phyloP scores from a whole-genome alignment of 2,329 filamentous ascomycete genomes.

The Monosporascus sp. region DNA sequence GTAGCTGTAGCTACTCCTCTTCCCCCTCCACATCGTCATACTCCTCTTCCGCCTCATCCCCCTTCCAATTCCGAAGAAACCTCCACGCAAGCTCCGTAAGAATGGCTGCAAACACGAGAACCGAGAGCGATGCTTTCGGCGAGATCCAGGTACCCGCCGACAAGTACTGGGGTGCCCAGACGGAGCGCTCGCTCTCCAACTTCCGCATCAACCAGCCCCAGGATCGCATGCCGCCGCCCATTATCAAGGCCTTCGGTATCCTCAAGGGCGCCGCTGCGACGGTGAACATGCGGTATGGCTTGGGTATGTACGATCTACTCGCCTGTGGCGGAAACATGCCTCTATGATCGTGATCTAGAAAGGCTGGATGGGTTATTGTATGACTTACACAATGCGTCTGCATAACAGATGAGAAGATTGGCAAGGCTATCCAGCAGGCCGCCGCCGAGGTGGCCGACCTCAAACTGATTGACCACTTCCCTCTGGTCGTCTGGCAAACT shows the following conservation, averaged over 20 bases:
- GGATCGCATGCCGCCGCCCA: constrained; percentile 93
- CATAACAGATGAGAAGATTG: constrained; percentile 72
- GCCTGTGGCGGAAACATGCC: no score
- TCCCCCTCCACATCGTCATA: constrained; percentile 13
- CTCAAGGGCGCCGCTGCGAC: constrained; percentile 94
- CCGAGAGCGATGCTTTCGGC: constrained; percentile 96
- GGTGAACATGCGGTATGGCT: constrained; percentile 91
- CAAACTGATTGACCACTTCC: constrained; percentile 95
- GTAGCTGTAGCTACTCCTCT: constrained; percentile 11
- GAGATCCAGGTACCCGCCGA: constrained; percentile 86
- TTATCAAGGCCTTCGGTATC: constrained; percentile 91
- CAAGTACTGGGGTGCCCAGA: constrained; percentile 99
- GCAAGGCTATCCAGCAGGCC: constrained; percentile 89
- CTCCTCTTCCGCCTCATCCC: constrained; percentile 12
- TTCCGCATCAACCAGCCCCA: constrained; percentile 99
- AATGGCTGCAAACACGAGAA: constrained; percentile 59
- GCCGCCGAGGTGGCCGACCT: constrained; percentile 88
- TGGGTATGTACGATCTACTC: constrained; percentile 51
- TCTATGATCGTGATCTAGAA: no score
- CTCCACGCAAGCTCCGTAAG: constrained; percentile 42
- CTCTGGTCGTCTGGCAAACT: constrained; percentile 98
- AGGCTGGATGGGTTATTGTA: background rate
- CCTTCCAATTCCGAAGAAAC: constrained; percentile 27
- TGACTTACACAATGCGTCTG: constrained; percentile 20
- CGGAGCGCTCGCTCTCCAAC: constrained; percentile 91